phyloP scores from a whole-genome alignment of 2,329 filamentous ascomycete genomes.

The Sphaerulina vaccinii region DNA sequence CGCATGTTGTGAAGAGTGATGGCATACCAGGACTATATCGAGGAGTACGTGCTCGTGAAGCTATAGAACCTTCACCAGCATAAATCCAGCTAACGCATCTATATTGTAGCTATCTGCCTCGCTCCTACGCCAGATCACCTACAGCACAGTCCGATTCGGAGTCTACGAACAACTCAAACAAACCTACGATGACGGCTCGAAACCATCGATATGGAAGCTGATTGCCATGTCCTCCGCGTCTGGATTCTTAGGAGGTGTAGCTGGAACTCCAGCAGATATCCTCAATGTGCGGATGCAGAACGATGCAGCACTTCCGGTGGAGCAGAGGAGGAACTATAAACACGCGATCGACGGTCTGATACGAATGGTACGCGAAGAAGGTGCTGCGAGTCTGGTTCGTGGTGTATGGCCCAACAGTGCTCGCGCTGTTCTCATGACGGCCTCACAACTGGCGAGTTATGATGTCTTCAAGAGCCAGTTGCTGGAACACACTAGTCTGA shows the following conservation, averaged over 20 bases:
- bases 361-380: constrained; percentile 85
- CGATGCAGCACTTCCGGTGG: constrained; percentile 71
- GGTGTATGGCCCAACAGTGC: constrained; percentile 81
- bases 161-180: constrained; percentile 93
- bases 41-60: constrained; percentile 55
- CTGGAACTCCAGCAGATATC: constrained; percentile 92
- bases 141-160: constrained; percentile 93
- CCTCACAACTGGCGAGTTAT: constrained; percentile 78
- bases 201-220: constrained; percentile 68
- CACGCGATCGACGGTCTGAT: constrained; percentile 83
- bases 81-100: constrained; percentile 6
- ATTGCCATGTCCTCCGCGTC: constrained; percentile 79
- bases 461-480: constrained; percentile 75
- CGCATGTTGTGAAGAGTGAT: constrained; percentile 73
- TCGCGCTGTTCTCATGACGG: constrained; percentile 84
- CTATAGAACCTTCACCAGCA: neutral
- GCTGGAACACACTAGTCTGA: constrained; percentile 63
- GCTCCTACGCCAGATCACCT: constrained; percentile 85
- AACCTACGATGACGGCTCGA: constrained; percentile 54
- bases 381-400: constrained; percentile 70
- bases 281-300: constrained; percentile 99
- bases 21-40: constrained; percentile 81
- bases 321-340: constrained; percentile 80
- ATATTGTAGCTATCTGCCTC: constrained; percentile 71
- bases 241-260: constrained; percentile 83